Conservation (phyloP, 768 basidiomycete genomes). For the Rhizopogon sp. region DNA sequence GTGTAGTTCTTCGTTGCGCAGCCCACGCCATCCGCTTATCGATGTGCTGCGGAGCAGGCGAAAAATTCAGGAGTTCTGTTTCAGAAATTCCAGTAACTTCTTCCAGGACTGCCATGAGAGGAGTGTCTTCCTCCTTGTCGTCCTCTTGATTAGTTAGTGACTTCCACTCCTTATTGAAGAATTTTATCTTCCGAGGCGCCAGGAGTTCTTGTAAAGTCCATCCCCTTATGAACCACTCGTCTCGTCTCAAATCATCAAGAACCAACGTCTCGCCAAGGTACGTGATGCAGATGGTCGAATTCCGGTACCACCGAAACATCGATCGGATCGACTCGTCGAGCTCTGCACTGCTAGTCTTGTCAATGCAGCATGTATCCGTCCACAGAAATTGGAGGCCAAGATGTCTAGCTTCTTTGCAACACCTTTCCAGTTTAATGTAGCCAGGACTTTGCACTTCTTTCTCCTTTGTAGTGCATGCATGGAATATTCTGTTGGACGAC, state of each 20-base stretch:
- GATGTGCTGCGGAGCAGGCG: background rate
- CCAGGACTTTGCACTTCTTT: background rate
- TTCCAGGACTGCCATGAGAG: background rate
- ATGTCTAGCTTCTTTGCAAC: background rate
- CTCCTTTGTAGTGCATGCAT: too few species aligned
- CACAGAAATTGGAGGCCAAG: background rate
- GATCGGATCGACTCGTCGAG: slow-evolving; percentile 1
- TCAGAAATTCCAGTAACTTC: background rate
- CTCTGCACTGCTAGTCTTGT: background rate
- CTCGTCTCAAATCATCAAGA: background rate
- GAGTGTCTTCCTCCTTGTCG: background rate
- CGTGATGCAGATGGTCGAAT: background rate
- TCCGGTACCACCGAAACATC: background rate
- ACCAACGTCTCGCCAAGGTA: background rate
- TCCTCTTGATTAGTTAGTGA: background rate
- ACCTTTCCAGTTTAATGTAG: background rate
- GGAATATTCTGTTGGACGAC: too few species aligned
- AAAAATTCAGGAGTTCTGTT: background rate
- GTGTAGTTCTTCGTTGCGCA: slow-evolving; percentile 10
- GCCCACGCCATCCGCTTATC: slow-evolving; percentile 9
- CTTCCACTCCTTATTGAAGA: background rate
- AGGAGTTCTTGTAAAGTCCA: slow-evolving; percentile 1
- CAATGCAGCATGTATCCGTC: background rate
- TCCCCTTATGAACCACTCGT: background rate
- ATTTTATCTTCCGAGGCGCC: background rate